Percentiles rank a stretch among this genome's conserved stretches.
Conservation (phyloP, 1,284 basidiomycete genomes). For the Malassezia globosa region DNA sequence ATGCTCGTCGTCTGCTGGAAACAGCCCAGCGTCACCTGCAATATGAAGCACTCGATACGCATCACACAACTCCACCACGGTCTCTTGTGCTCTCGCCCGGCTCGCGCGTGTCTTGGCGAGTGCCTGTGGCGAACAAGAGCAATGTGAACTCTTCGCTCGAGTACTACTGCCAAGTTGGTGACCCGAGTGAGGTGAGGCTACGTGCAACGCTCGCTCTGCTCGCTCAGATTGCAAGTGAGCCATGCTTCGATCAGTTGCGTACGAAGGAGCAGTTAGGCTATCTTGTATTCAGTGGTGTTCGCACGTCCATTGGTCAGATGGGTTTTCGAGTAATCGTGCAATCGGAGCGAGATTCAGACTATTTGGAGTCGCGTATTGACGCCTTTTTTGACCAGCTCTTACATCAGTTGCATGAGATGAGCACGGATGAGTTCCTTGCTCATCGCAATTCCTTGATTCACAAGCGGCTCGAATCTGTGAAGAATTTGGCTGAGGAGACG, state of each 20-base stretch:
- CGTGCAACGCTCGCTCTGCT: constrained; percentile 38
- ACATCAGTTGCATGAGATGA: constrained; percentile 40
- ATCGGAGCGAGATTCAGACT: constrained; percentile 71
- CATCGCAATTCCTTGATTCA: constrained; percentile 38
- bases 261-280: constrained; percentile 96
- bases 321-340: constrained; percentile 83
- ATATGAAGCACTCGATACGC: constrained; percentile 49
- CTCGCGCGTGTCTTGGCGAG: constrained; percentile 61
- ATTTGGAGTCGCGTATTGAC: constrained; percentile 78
- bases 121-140: constrained; percentile 67
- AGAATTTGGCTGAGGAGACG: constrained; percentile 44
- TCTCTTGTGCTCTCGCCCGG: constrained; percentile 50
- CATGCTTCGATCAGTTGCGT: constrained; percentile 84
- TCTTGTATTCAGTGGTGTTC: constrained; percentile 40
- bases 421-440: constrained; percentile 29
- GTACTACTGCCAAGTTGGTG: constrained; percentile 43
- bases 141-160: constrained; percentile 66
- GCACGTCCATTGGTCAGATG: constrained; percentile 52
- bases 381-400: constrained; percentile 68
- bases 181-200: constrained; percentile 26
- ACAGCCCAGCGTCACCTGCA: constrained; percentile 62
- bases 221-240: constrained; percentile 54
- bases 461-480: constrained; percentile 39
- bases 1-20: constrained; percentile 64
- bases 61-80: constrained; percentile 23